Percentiles rank a stretch among this genome's conserved stretches.
phyloP scores from a whole-genome alignment of 1,284 basidiomycete species.

The Fomes fomentarius region DNA sequence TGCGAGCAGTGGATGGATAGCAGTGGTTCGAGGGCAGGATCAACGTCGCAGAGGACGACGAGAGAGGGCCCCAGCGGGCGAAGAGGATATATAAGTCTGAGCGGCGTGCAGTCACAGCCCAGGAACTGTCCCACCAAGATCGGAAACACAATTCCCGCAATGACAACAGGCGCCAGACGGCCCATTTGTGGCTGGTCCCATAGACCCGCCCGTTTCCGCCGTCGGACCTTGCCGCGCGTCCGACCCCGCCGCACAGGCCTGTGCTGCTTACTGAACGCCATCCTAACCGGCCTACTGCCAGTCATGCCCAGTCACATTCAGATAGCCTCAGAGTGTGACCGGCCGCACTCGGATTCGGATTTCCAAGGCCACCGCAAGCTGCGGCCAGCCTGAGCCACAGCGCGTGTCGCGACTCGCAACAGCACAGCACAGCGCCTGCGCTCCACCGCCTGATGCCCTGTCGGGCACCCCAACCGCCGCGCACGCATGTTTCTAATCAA shows the following conservation, averaged over 20 bases:
- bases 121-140: constrained; percentile 6
- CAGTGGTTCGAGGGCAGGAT: background rate
- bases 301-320: background rate
- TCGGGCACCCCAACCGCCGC: constrained; percentile 3
- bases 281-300: background rate
- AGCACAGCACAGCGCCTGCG: background rate
- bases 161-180: constrained; percentile 1
- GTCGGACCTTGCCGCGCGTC: constrained; percentile 8
- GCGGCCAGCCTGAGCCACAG: no score
- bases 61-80: background rate
- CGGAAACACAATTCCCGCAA: background rate
- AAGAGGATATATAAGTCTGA: constrained; percentile 8
- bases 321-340: background rate
- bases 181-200: constrained; percentile 4
- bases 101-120: background rate
- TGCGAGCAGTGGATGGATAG: background rate
- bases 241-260: background rate
- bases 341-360: no score
- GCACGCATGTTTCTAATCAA: constrained; percentile 1
- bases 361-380: no score
- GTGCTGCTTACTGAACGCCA: constrained; percentile 8
- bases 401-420: constrained; percentile 7
- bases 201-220: background rate
- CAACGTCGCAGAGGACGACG: background rate
- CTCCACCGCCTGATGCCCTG: constrained; percentile 8